Conservation (phyloP, 805 yeast genomes). For the Peterozyma xylosa region DNA sequence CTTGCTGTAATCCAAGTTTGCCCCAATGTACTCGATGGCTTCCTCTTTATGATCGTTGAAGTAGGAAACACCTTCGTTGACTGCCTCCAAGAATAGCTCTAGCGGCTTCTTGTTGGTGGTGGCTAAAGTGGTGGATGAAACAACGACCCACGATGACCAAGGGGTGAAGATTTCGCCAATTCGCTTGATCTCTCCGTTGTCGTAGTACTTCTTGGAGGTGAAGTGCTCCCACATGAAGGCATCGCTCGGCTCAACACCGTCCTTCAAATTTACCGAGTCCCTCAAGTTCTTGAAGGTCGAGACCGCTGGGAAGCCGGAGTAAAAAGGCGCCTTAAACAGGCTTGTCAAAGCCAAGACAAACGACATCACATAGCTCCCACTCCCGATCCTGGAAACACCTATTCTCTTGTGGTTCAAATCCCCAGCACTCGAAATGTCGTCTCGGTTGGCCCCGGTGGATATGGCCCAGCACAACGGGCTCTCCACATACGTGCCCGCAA, state of each 20-base stretch:
- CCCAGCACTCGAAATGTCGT: conserved; percentile 40
- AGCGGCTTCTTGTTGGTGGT: conserved; percentile 20
- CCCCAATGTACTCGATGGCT: conserved; percentile 55
- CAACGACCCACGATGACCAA: conserved; percentile 93
- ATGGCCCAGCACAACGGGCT: conserved; percentile 90
- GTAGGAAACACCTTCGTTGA: conserved; percentile 62
- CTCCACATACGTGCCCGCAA: conserved; percentile 77
- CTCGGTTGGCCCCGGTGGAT: conserved; percentile 62
- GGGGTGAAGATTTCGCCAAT: conserved; percentile 91
- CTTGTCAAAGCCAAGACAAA: conserved; percentile 66
- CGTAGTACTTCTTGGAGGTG: conserved; percentile 82
- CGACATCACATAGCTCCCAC: conserved; percentile 89
- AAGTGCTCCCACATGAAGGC: conserved; percentile 97
- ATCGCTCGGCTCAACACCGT: conserved; percentile 44
- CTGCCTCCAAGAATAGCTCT: conserved; percentile 37
- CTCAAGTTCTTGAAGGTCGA: conserved; percentile 70
- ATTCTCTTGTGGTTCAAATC: conserved; percentile 57
- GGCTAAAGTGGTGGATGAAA: conserved; percentile 34
- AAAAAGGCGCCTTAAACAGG: conserved; percentile 45
- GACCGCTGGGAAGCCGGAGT: conserved; percentile 45
- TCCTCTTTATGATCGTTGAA: conserved; percentile 56
- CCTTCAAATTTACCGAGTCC: conserved; percentile 62
- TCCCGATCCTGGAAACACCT: conserved; percentile 83
- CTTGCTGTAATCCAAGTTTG: conserved; percentile 64
- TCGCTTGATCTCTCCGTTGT: conserved; percentile 66